Base-by-base conservation (phyloP, 2,329 filamentous ascomycete species). In the Onygena corvina region DNA sequence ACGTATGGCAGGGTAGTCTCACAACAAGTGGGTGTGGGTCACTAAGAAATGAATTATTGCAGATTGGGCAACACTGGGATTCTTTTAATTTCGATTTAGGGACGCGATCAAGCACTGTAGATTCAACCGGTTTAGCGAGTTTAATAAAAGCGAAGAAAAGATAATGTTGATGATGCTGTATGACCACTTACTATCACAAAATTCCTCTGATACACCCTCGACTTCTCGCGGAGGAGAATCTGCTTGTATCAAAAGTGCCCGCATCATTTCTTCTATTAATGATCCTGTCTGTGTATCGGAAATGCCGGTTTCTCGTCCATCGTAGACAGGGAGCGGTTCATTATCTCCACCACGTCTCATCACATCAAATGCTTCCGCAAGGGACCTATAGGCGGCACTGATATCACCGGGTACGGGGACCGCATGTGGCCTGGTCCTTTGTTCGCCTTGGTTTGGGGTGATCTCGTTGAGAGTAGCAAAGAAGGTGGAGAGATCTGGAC, bases 401-500 rank as follows among this genome's bases (percentile, higher is more conserved):
- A 82, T 71, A 57, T 82, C 77, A 49, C 72, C 71, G 1, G 79
- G 79, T 3, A 79, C 71, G 1, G 79, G 79, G 0, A 78, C 61
- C 1, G 79, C 75, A 61, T 81, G 66, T n/a, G 69, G 67, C 57
- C 80, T 76, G 48, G 71, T 70, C 45, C 73, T 75, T 40, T 65
- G 58, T 50, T 67, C 63, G 4, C 69, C 64, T 21, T 67, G 56
- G 59, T 74, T 71, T 25, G 72, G 74, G 6, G 74, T 77, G 50
- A 79, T 73, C 57, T 80, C 75, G 52, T 67, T 66, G 46, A 82
- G 75, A 38, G 76, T 75, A 50, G 73, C 72, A 67, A 81, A 81
- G 70, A 83, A 82, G 57, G 77, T 79, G 34, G 75, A 78, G 34
- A 82, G 73, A 61, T 83, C 79, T 23, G 79, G 79, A 47, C 78